Conservation (phyloP, 768 basidiomycete genomes). For the Cytidiella melzeri region DNA sequence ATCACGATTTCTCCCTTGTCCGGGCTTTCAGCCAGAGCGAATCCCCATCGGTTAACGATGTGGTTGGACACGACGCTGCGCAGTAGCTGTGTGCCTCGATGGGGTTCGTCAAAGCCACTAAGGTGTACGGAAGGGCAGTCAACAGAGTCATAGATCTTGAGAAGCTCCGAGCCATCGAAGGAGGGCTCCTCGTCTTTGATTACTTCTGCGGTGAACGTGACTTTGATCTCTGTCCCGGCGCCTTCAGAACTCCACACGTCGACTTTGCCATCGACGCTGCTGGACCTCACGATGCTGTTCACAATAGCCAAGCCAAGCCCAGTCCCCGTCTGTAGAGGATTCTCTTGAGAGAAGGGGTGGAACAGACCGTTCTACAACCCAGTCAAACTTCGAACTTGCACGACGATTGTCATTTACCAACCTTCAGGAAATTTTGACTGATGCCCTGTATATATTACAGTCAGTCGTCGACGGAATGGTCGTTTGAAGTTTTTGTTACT, state of each 20-base stretch:
- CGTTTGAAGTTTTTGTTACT: constrained; percentile 3
- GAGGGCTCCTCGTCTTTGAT: constrained; percentile 32
- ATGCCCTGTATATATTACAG: constrained; percentile 53
- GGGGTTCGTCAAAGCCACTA: constrained; percentile 60
- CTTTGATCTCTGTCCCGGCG: constrained; percentile 85
- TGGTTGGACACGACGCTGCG: constrained; percentile 57
- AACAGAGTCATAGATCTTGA: constrained; percentile 20
- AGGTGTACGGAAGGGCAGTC: constrained; percentile 55
- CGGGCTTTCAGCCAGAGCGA: constrained; percentile 38
- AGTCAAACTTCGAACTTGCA: too few species aligned
- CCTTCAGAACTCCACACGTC: constrained; percentile 93
- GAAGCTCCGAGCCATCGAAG: constrained; percentile 18
- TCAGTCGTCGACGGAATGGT: too few species aligned
- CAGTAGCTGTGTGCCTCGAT: constrained; percentile 66
- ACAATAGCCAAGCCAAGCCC: constrained; percentile 94
- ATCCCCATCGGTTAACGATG: constrained; percentile 72
- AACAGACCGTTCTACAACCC: constrained; percentile 94
- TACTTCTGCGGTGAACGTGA: constrained; percentile 71
- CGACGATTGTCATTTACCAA: constrained; percentile 26
- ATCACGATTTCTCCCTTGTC: constrained; percentile 68
- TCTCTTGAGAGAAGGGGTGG: constrained; percentile 96
- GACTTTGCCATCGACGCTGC: constrained; percentile 83
- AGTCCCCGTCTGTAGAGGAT: constrained; percentile 87
- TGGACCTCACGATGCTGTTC: constrained; percentile 83
- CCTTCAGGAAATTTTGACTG: constrained; percentile 88